phyloP scores from a whole-genome alignment of 768 basidiomycete species.

The Boletus rufocinnamomeus region DNA sequence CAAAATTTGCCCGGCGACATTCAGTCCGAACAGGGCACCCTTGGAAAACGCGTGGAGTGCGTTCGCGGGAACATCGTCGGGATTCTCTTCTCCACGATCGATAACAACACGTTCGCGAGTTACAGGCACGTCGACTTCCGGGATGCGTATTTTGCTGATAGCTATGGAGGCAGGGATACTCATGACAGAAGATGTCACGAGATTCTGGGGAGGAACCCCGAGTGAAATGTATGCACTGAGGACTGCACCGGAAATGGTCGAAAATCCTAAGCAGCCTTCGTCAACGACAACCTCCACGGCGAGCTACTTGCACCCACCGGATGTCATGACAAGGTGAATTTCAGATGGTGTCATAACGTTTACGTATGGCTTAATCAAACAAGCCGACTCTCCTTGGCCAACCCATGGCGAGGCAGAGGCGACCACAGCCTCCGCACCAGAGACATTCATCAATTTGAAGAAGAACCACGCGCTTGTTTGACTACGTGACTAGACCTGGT shows the following conservation, averaged over 20 bases:
- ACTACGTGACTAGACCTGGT: neutral
- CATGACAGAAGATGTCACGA: slow-evolving; percentile 91
- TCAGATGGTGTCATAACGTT: slow-evolving; percentile 85
- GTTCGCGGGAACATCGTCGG: slow-evolving; percentile 64
- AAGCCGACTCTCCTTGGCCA: slow-evolving; percentile 88
- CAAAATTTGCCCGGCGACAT: slow-evolving; percentile 88
- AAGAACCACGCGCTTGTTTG: slow-evolving; percentile 80
- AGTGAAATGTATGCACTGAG: slow-evolving; percentile 79
- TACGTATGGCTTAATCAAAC: slow-evolving; percentile 81
- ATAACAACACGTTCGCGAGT: slow-evolving; percentile 81
- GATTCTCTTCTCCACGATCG: slow-evolving; percentile 67
- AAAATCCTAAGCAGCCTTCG: slow-evolving; percentile 53
- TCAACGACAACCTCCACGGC: slow-evolving; percentile 2
- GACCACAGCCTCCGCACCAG: slow-evolving; percentile 94
- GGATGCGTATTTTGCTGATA: slow-evolving; percentile 84
- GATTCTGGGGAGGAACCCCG: slow-evolving; percentile 77
- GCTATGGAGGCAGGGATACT: slow-evolving; percentile 93
- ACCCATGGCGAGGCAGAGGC: slow-evolving; percentile 94
- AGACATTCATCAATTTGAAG: slow-evolving; percentile 87
- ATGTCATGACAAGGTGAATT: slow-evolving; percentile 86
- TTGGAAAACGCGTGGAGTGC: slow-evolving; percentile 87
- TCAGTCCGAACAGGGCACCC: slow-evolving; percentile 81
- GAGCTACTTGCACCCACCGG: slow-evolving; percentile 45
- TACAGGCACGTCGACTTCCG: slow-evolving; percentile 83
- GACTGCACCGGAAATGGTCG: slow-evolving; percentile 91